phyloP scores from a whole-genome alignment of 257 asterid genomes.

The Primulina huaijiensis region DNA sequence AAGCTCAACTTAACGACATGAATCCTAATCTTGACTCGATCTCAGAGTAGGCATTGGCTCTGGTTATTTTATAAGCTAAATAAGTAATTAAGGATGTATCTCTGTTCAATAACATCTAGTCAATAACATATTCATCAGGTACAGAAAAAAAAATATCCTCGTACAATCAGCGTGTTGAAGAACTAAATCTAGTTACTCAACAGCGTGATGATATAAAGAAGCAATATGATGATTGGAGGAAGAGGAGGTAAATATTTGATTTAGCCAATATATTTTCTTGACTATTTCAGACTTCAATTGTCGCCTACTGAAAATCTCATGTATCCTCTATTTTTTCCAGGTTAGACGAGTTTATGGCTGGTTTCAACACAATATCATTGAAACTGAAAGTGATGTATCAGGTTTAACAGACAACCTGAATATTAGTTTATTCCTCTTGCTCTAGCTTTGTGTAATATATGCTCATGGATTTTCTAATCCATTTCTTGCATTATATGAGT shows the following conservation, averaged over 20 bases:
- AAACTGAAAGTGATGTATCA: slow-evolving; percentile 98
- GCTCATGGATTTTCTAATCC: background rate
- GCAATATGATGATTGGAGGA: slow-evolving; percentile 94
- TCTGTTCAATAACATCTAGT: slow-evolving; percentile 8
- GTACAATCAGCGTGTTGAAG: slow-evolving; percentile 83
- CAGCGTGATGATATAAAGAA: slow-evolving; percentile 83
- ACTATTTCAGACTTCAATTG: background rate
- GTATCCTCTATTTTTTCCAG: slow-evolving; percentile 40
- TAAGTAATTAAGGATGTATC: background rate
- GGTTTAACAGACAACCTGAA: slow-evolving; percentile 40
- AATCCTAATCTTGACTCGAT: slow-evolving; percentile 96
- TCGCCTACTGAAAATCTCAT: background rate
- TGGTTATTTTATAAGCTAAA: slow-evolving; percentile 7
- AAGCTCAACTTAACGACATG: slow-evolving; percentile 93
- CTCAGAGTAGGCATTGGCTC: slow-evolving; percentile 60
- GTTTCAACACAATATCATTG: slow-evolving; percentile 87
- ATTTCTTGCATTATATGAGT: background rate
- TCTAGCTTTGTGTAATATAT: slow-evolving; percentile 6
- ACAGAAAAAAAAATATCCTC: slow-evolving; percentile 62
- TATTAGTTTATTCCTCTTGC: slow-evolving; percentile 18
- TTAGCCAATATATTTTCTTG: background rate
- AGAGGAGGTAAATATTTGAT: slow-evolving; percentile 52
- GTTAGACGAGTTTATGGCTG: slow-evolving; percentile 96
- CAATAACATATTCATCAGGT: slow-evolving; percentile 41
- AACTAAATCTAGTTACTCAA: slow-evolving; percentile 75